A percentile compares a stretch with the other conserved stretches of the same genome.
phyloP scores from a whole-genome alignment of 768 basidiomycete species.

The Mycena galopus region DNA sequence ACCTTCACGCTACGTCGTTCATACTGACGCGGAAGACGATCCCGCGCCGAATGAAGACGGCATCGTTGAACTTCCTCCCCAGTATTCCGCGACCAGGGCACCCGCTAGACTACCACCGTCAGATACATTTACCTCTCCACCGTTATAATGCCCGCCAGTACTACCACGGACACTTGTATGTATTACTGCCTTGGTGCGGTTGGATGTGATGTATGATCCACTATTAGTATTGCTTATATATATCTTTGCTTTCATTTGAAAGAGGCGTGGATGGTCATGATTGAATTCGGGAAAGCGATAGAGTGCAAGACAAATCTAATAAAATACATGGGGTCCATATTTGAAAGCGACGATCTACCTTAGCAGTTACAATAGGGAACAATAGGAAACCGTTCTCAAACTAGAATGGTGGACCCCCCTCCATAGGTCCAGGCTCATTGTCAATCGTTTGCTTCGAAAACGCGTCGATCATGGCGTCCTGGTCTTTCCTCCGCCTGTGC shows the following conservation, averaged over 20 bases:
- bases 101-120: conserved; percentile 24
- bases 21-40: conserved; percentile 77
- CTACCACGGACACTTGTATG: background rate
- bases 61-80: conserved; percentile 81
- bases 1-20: conserved; percentile 71
- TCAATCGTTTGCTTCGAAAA: conserved; percentile 71
- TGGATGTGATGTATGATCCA: no score
- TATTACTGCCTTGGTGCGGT: conserved; percentile 11
- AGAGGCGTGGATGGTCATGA: conserved; percentile 17
- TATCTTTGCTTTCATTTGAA: background rate
- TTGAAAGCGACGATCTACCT: conserved; percentile 29
- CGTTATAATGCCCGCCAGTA: background rate
- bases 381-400: conserved; percentile 8
- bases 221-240: background rate
- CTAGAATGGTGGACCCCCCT: conserved; percentile 42
- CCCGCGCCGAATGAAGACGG: conserved; percentile 60
- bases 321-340: conserved; percentile 37
- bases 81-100: conserved; percentile 69
- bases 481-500: conserved; percentile 86
- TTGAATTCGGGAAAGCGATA: conserved; percentile 12
- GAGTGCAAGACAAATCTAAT: conserved; percentile 30
- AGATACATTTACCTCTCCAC: background rate
- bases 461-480: conserved; percentile 85
- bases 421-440: conserved; percentile 44
- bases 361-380: conserved; percentile 28